These are phyloP conservation scores for Zoysia pacifica DNA, from an alignment of 176 grass and related monocot species.

Conservation along the genomic window DNA sequence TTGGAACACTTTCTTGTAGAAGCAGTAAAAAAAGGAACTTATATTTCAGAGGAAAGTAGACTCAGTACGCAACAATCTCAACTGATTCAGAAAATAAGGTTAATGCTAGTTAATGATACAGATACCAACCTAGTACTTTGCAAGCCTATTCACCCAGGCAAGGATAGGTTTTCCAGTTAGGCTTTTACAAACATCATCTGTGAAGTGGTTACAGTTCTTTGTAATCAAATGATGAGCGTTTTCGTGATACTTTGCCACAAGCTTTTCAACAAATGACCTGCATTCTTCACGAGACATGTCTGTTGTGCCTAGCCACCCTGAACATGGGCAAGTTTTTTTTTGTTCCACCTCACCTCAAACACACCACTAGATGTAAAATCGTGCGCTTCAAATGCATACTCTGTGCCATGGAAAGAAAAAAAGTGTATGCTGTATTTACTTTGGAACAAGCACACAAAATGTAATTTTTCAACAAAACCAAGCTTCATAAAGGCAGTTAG, in stretches of 20 bases:
- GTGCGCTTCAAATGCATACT: conserved; percentile 93
- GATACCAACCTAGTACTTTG: conserved; percentile 71
- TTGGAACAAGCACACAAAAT: neutral
- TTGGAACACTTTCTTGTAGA: conserved; percentile 78
- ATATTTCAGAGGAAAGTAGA: conserved; percentile 18
- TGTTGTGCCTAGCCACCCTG: conserved; percentile 78
- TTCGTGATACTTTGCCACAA: conserved; percentile 74
- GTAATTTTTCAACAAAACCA: neutral
- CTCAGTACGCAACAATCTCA: conserved; percentile 20
- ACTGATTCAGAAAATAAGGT: conserved; percentile 11
- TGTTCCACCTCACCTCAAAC: conserved; percentile 67
- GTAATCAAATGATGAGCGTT: conserved; percentile 79
- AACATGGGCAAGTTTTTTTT: conserved; percentile 78
- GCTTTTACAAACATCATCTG: conserved; percentile 72
- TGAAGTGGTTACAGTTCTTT: conserved; percentile 98
- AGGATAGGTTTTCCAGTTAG: conserved; percentile 90
- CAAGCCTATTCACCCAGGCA: conserved; percentile 89
- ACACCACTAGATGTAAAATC: conserved; percentile 83
- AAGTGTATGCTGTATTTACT: neutral
- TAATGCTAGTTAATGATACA: neutral
- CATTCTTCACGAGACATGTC: conserved; percentile 70
- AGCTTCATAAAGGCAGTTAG: neutral
- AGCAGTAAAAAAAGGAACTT: conserved; percentile 82
- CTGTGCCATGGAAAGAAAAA: conserved; percentile 63
- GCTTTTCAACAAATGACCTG: conserved; percentile 70